These are phyloP conservation scores for Leccinum barrowsii DNA, from an alignment of 768 basidiomycete genomes.

Conservation along the genomic window DNA sequence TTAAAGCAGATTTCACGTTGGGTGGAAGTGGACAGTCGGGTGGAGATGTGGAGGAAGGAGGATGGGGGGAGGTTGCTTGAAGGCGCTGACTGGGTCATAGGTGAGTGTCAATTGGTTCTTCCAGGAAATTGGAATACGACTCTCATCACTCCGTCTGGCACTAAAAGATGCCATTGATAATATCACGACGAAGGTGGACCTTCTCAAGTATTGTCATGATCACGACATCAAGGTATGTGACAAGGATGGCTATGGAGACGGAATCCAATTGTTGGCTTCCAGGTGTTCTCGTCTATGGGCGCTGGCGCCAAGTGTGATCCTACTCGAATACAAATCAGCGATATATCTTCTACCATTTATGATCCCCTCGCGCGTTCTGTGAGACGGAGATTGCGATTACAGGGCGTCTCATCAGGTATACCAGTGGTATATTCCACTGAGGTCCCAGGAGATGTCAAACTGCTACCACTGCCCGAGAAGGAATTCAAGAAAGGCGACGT, in stretches of 20 bases:
- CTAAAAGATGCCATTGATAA: slow-evolving; percentile 90
- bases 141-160: slow-evolving; percentile 5
- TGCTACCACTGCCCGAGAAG: slow-evolving; percentile 87
- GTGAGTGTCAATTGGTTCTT: slow-evolving; percentile 37
- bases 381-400: slow-evolving; percentile 65
- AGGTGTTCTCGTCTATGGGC: slow-evolving; percentile 98
- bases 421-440: slow-evolving; percentile 97
- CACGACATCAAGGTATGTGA: slow-evolving; percentile 67
- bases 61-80: slow-evolving; percentile 70
- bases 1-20: slow-evolving; percentile 77
- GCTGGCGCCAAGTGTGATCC: slow-evolving; percentile 94
- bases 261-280: neutral
- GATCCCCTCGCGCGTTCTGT: slow-evolving; percentile 94
- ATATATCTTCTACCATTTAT: slow-evolving; percentile 89
- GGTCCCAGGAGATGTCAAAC: slow-evolving; percentile 80
- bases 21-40: slow-evolving; percentile 78
- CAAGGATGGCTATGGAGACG: neutral
- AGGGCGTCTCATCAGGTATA: slow-evolving; percentile 62
- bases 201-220: slow-evolving; percentile 84
- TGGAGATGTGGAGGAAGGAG: slow-evolving; percentile 86
- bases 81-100: slow-evolving; percentile 93
- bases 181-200: slow-evolving; percentile 92
- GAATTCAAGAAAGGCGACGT: slow-evolving; percentile 89
- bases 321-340: slow-evolving; percentile 90
- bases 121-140: neutral